Conservation (phyloP, 495 filamentous ascomycete species). For the Amniculicola lignicola region DNA sequence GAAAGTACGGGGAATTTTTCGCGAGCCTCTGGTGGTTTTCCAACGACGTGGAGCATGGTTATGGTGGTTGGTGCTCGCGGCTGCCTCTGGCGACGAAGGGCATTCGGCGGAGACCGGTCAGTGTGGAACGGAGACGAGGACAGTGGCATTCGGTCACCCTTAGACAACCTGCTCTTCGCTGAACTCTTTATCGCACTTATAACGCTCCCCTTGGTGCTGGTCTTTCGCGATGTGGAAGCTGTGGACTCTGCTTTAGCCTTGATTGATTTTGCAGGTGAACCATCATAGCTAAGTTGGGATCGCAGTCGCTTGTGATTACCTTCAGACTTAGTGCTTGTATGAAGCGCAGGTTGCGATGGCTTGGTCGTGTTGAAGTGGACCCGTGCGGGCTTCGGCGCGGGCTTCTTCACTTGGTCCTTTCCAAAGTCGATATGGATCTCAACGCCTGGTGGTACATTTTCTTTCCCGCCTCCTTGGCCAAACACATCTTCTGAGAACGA, state of each 20-base stretch:
- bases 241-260: constrained; percentile 20
- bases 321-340: constrained; percentile 15
- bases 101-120: constrained; percentile 28
- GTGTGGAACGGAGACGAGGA: constrained; percentile 34
- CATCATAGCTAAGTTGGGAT: constrained; percentile 23
- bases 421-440: constrained; percentile 13
- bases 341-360: neutral
- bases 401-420: constrained; percentile 9
- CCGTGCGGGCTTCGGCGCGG: constrained; percentile 21
- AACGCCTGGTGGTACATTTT: constrained; percentile 43
- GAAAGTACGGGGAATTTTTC: constrained; percentile 52
- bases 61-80: constrained; percentile 28
- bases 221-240: constrained; percentile 2
- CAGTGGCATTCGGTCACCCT: constrained; percentile 1
- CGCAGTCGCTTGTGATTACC: constrained; percentile 23
- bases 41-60: constrained; percentile 22
- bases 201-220: neutral
- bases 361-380: constrained; percentile 29
- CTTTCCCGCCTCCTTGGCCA: constrained; percentile 43
- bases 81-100: constrained; percentile 18
- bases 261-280: constrained; percentile 29
- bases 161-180: constrained; percentile 3
- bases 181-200: constrained; percentile 8
- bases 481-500: constrained; percentile 31
- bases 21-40: constrained; percentile 18